Conservation (phyloP, 2,329 filamentous ascomycete genomes). For the Venturia pyrina region DNA sequence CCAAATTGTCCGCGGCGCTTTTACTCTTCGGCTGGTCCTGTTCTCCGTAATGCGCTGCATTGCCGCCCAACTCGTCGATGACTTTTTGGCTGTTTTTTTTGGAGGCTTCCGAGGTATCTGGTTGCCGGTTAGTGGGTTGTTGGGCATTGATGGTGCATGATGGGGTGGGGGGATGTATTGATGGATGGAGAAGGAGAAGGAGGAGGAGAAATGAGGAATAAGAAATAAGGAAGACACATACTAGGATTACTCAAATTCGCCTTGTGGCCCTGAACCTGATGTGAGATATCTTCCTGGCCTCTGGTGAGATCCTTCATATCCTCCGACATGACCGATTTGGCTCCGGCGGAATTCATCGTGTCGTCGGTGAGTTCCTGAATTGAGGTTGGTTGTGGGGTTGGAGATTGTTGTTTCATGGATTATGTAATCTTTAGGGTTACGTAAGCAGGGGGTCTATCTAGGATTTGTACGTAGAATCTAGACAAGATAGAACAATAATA, state of each 20-base stretch:
- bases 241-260: constrained; percentile 1
- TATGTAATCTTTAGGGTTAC: no score
- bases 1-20: background rate
- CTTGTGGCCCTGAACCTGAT: background rate
- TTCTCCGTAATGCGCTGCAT: background rate
- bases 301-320: constrained; percentile 5
- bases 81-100: background rate
- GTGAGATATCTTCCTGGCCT: constrained; percentile 1
- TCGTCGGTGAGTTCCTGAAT: background rate
- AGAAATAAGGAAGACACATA: background rate
- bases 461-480: no score
- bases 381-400: background rate
- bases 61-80: background rate
- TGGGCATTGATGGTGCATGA: no score
- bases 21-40: background rate
- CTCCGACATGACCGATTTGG: constrained; percentile 4
- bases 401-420: no score
- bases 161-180: no score
- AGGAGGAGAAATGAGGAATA: background rate
- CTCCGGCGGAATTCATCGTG: background rate
- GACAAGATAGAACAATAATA: no score
- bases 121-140: no score
- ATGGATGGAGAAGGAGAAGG: background rate
- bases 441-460: no score
- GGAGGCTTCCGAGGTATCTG: constrained; percentile 3